These are phyloP conservation scores for Coniochaeta pulveracea DNA, from an alignment of 2,329 filamentous ascomycete genomes.

Conservation along the genomic window DNA sequence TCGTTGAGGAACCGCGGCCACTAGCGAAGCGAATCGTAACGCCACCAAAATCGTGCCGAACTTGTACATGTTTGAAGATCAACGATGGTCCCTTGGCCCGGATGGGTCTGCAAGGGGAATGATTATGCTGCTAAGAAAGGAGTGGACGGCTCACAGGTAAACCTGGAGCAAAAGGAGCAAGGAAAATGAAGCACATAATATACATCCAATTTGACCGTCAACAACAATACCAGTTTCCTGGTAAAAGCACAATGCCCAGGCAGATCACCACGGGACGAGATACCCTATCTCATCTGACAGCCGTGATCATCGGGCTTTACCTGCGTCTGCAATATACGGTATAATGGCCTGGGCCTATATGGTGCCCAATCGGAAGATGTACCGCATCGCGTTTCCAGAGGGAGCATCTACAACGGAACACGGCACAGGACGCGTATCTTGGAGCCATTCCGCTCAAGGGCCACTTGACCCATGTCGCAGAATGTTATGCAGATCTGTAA, in stretches of 20 bases:
- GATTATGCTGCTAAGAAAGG: neutral
- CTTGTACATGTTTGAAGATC: conserved; percentile 8
- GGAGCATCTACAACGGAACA: no score
- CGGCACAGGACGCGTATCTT: no score
- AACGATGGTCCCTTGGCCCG: neutral
- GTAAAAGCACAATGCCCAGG: conserved; percentile 2
- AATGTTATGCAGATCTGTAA: no score
- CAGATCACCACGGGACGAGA: neutral
- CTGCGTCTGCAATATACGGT: no score
- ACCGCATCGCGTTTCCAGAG: no score
- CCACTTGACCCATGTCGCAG: no score
- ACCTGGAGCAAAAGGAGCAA: conserved; percentile 1
- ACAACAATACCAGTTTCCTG: no score
- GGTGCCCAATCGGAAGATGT: no score
- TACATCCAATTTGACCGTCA: no score
- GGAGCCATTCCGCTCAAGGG: no score
- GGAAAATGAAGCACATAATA: no score
- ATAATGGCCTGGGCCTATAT: no score
- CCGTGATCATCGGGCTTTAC: neutral
- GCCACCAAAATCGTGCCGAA: conserved; percentile 4
- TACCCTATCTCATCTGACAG: conserved; percentile 3
- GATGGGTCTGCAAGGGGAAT: neutral
- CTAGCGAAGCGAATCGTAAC: conserved; percentile 8
- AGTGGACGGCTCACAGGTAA: neutral
- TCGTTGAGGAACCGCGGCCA: conserved; percentile 7